Evolutionary conservation across 2,329 filamentous ascomycete genomes (phyloP).

Genomic region (Endothia cerciana): DNA sequence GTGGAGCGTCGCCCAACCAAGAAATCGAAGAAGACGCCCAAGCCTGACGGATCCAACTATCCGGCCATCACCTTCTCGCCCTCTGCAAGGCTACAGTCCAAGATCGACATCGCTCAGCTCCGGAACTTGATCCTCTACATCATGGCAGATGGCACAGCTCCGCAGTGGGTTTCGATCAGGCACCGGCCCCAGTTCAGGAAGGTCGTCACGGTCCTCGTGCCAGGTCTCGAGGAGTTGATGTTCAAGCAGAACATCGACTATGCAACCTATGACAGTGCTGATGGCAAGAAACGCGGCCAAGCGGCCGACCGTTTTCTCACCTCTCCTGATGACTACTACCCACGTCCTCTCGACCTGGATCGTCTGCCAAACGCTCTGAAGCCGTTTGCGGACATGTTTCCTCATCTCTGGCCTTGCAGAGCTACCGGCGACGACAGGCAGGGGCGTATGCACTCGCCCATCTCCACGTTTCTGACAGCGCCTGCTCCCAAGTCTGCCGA

Average conservation of each 20-base stretch:
- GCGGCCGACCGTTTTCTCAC: conserved; percentile 43
- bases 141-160: conserved; percentile 66
- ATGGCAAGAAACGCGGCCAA: conserved; percentile 34
- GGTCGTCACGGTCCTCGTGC: conserved; percentile 88
- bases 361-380: conserved; percentile 58
- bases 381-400: conserved; percentile 80
- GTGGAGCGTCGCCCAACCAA: conserved; percentile 52
- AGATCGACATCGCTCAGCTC: conserved; percentile 65
- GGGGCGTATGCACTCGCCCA: conserved; percentile 81
- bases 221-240: conserved; percentile 88
- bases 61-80: conserved; percentile 62
- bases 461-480: conserved; percentile 81
- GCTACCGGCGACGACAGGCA: conserved; percentile 84
- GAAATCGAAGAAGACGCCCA: conserved; percentile 65
- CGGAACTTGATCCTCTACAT: conserved; percentile 69
- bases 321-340: conserved; percentile 64
- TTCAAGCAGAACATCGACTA: conserved; percentile 68
- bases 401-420: conserved; percentile 85
- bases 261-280: conserved; percentile 46
- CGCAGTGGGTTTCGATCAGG: conserved; percentile 67
- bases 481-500: conserved; percentile 71
- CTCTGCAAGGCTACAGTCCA: conserved; percentile 61
- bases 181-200: conserved; percentile 71
- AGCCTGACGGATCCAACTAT: conserved; percentile 59
- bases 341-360: conserved; percentile 54